Percentiles rank a stretch among this genome's conserved stretches.
These are phyloP conservation scores for Xylaria sp. DNA, from an alignment of 2,329 filamentous ascomycete genomes.

Conservation along the genomic window DNA sequence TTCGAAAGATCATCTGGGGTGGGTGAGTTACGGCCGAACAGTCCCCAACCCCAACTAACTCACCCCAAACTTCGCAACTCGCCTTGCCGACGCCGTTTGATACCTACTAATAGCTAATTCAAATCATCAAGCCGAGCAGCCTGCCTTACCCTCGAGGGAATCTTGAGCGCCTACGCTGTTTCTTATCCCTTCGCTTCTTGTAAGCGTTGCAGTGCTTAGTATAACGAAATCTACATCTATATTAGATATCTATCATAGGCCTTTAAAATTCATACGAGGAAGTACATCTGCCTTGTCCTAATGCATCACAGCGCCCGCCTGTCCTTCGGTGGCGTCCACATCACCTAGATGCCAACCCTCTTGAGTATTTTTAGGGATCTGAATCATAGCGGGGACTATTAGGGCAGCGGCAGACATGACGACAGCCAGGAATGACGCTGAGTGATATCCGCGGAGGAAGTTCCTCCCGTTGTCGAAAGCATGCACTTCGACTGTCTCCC, in stretches of 20 bases:
- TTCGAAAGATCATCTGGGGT: not conserved
- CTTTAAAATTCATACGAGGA: too few relatives aligned
- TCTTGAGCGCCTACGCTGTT: too few relatives aligned
- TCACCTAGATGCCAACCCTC: not conserved
- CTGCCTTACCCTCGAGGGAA: too few relatives aligned
- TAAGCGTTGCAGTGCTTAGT: too few relatives aligned
- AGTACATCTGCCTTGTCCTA: too few relatives aligned
- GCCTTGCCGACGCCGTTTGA: not conserved
- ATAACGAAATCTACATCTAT: too few relatives aligned
- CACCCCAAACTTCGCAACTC: not conserved
- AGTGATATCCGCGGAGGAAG: conserved; percentile 30
- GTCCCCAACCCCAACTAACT: not conserved
- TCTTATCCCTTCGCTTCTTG: too few relatives aligned
- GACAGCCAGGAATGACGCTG: conserved; percentile 34
- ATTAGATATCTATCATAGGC: too few relatives aligned
- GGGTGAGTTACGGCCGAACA: not conserved
- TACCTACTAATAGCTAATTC: too few relatives aligned
- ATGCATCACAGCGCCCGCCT: too few relatives aligned
- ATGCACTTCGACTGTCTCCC: conserved; percentile 49
- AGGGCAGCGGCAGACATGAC: conserved; percentile 31
- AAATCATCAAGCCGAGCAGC: too few relatives aligned
- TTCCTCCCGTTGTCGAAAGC: conserved; percentile 22
- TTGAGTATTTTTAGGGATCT: conserved; percentile 9
- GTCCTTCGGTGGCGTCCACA: conserved; percentile 1
- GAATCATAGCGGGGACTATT: conserved; percentile 27